Percentiles rank a stretch among this genome's conserved stretches.
phyloP scores from a whole-genome alignment of 2,329 filamentous ascomycete species.

The Decorospora gaudefroyi region DNA sequence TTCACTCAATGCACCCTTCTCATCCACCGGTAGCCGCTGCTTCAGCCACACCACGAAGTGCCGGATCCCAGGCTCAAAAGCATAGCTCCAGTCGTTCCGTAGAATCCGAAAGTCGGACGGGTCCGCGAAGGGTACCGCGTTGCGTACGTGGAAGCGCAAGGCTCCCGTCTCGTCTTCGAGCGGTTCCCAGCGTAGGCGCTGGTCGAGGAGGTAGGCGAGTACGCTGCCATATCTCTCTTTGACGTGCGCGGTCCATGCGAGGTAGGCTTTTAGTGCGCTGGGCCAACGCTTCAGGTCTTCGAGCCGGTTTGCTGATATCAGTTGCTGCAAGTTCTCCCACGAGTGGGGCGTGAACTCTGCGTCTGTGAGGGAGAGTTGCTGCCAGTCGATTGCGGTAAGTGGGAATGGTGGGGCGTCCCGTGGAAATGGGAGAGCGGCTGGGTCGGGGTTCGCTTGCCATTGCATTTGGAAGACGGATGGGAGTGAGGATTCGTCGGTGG shows the following conservation, averaged over 20 bases:
- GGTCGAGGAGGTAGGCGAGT: constrained; percentile 60
- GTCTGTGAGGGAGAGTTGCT: constrained; percentile 41
- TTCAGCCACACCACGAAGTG: constrained; percentile 63
- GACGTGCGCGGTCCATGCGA: constrained; percentile 61
- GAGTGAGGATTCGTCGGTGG: constrained; percentile 32
- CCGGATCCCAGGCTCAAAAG: constrained; percentile 57
- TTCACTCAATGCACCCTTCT: constrained; percentile 38
- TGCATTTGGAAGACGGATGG: constrained; percentile 37
- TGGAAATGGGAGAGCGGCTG: constrained; percentile 43
- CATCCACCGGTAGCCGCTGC: constrained; percentile 40
- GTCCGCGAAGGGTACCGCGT: constrained; percentile 59
- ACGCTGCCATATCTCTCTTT: constrained; percentile 62
- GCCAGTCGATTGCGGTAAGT: constrained; percentile 44
- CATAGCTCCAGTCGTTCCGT: constrained; percentile 68
- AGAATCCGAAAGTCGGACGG: constrained; percentile 60
- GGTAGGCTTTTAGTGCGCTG: constrained; percentile 62
- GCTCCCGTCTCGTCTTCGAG: constrained; percentile 19
- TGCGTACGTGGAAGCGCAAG: constrained; percentile 50
- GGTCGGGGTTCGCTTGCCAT: constrained; percentile 40
- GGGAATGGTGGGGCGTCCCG: constrained; percentile 43
- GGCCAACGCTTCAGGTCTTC: constrained; percentile 63
- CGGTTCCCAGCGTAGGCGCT: constrained; percentile 59
- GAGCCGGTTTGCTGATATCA: constrained; percentile 57
- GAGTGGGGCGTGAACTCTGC: constrained; percentile 42
- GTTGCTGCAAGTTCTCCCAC: constrained; percentile 38